phyloP scores from a whole-genome alignment of 2,329 filamentous ascomycete genomes.

The Ascochyta fabae region DNA sequence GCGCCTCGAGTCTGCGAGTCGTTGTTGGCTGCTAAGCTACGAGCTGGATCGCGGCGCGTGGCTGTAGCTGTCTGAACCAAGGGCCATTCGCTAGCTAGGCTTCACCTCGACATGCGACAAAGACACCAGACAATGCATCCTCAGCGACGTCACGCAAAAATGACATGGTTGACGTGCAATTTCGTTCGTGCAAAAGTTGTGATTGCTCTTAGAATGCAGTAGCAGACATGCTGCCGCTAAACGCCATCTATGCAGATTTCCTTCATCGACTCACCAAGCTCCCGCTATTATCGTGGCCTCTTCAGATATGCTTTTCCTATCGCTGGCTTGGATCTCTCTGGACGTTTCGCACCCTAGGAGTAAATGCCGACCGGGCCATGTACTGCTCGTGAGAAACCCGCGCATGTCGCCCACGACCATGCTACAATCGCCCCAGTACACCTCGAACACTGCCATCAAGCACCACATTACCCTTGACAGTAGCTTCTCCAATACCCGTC shows the following conservation, averaged over 20 bases:
- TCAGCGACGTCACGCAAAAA: too few species aligned
- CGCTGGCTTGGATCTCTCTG: background rate
- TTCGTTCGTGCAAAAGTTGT: background rate
- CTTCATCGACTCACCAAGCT: background rate
- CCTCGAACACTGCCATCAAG: slow-evolving; percentile 63
- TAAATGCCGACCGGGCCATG: background rate
- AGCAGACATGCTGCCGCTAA: slow-evolving; percentile 1
- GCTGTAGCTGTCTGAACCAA: background rate
- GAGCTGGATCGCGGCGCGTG: background rate
- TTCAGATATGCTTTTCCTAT: background rate
- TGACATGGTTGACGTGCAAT: too few species aligned
- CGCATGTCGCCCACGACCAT: background rate
- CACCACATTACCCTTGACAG: slow-evolving; percentile 61
- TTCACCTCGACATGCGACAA: background rate
- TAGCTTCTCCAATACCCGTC: slow-evolving; percentile 62
- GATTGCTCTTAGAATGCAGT: background rate
- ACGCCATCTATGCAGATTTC: background rate
- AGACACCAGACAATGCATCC: background rate
- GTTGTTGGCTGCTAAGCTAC: background rate
- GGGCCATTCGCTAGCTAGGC: background rate
- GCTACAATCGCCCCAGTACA: slow-evolving; percentile 40
- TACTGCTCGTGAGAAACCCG: background rate
- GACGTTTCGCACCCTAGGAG: background rate
- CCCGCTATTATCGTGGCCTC: background rate
- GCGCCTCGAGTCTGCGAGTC: background rate